Evolutionary conservation across 345 rosid genomes (phyloP), one percentile per base, ranked within the genome.

Genomic region (Raphanus sativus): DNA sequence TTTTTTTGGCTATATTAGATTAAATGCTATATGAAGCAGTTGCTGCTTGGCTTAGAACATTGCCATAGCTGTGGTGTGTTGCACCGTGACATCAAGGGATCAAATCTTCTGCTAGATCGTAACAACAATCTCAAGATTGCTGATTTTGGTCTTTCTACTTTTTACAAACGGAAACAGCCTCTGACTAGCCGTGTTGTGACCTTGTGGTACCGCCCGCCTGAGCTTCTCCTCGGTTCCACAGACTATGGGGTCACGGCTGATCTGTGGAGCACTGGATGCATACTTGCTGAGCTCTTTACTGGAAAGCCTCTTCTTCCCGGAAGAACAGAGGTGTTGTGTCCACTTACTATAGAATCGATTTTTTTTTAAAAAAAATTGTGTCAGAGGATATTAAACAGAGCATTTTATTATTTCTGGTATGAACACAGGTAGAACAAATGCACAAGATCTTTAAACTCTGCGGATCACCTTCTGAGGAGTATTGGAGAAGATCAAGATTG

Each of bases 361-460:
- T 21, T 21, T 21, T 21, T 21, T n/a, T n/a, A n/a, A n/a, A 21
- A 21, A 21, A 21, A 21, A 21, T 8, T 21, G 4, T 24, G n/a
- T 25, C 62, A 25, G 13, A 24, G 50, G 25, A 32, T 24, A 21
- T 25, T 16, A 50, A 26, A 78, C 1, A n/a, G 32, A 33, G 62
- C 25, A 12, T 77, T 78, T 26, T 61, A 58, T 26, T 61, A 58
- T 61, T 78, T 67, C 11, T 73, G 54, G 33, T 21, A 55, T 55
- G 24, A 68, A 40, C 32, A 87, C 32, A 87, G 90, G 93, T 89
- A 25, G 93, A 89, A 72, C 93, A 89, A 24, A 86, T 89, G 70
- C 93, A 89, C 52, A 89, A 87, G 78, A 86, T 89, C 63, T 89
- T 89, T 82, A 89, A 89, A 73, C 91, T 89, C 34, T 89, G 93